A percentile compares a stretch with the other conserved stretches of the same genome.
phyloP scores from a whole-genome alignment of 2,329 filamentous ascomycete genomes.

The Beauveria asiatica region DNA sequence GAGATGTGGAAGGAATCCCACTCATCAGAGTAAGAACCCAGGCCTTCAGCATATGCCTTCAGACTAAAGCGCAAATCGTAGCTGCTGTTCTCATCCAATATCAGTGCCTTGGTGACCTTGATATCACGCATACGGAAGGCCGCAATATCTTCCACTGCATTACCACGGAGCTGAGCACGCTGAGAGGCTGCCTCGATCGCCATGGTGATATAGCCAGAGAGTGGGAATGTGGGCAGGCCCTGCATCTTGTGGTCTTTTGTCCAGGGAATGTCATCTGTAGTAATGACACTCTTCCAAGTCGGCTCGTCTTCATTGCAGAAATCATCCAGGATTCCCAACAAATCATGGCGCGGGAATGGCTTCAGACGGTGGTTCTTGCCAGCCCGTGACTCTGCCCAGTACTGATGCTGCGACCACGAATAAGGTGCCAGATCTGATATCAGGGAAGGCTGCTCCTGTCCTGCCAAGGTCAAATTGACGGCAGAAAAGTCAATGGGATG shows the following conservation, averaged over 20 bases:
- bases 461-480: conserved; percentile 32
- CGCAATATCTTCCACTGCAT: conserved; percentile 16
- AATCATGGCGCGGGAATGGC: conserved; percentile 32
- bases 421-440: conserved; percentile 39
- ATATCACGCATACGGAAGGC: conserved; percentile 18
- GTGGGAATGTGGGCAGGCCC: conserved; percentile 45
- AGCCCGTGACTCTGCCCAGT: conserved; percentile 40
- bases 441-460: conserved; percentile 17
- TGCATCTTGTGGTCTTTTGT: conserved; percentile 51
- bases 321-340: conserved; percentile 37
- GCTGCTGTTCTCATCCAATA: conserved; percentile 18
- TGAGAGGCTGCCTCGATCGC: conserved; percentile 38
- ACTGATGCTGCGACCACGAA: conserved; percentile 38
- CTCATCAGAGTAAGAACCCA: conserved; percentile 27
- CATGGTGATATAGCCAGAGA: conserved; percentile 45
- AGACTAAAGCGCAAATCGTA: conserved; percentile 21
- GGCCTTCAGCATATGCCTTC: conserved; percentile 21
- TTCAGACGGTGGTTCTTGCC: conserved; percentile 33
- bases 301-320: conserved; percentile 37
- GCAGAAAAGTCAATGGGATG: conserved; percentile 33
- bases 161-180: conserved; percentile 18
- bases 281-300: conserved; percentile 40
- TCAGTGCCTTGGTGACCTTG: conserved; percentile 19
- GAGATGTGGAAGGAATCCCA: conserved; percentile 51
- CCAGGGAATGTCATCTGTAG: conserved; percentile 45